Conservation (phyloP, 108 stramenopile genomes). For the Bacterosira constricta region DNA sequence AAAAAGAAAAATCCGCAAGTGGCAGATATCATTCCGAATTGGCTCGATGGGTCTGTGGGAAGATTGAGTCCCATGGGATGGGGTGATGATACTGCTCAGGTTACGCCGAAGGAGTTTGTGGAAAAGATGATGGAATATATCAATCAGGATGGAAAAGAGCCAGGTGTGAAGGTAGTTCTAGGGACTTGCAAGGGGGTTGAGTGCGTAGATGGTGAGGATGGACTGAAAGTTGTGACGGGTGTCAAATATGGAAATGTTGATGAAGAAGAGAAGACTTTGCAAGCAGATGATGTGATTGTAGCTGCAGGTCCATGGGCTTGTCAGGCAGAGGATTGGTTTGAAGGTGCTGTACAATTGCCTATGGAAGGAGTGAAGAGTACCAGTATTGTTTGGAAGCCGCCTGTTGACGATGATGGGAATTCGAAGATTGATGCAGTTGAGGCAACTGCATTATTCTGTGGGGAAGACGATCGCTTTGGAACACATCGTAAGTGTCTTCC, state of each 20-base stretch:
- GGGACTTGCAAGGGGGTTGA: slow-evolving; percentile 79
- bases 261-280: slow-evolving; percentile 33
- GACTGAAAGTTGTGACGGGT: slow-evolving; percentile 43
- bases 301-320: slow-evolving; percentile 85
- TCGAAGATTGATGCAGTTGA: slow-evolving; percentile 55
- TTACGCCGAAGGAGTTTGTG: slow-evolving; percentile 84
- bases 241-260: slow-evolving; percentile 54
- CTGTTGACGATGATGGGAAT: slow-evolving; percentile 48
- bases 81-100: slow-evolving; percentile 88
- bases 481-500: slow-evolving; percentile 76
- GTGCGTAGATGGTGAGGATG: slow-evolving; percentile 37
- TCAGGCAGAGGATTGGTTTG: slow-evolving; percentile 82
- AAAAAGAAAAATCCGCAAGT: slow-evolving; percentile 32
- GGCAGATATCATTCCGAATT: slow-evolving; percentile 53
- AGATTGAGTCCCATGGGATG: slow-evolving; percentile 65
- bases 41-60: slow-evolving; percentile 79
- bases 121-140: slow-evolving; percentile 66
- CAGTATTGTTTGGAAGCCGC: slow-evolving; percentile 81
- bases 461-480: slow-evolving; percentile 85
- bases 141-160: slow-evolving; percentile 8
- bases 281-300: slow-evolving; percentile 69
- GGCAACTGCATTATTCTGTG: slow-evolving; percentile 96
- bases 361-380: slow-evolving; percentile 90
- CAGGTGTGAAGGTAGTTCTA: slow-evolving; percentile 56
- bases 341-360: slow-evolving; percentile 67